Base-by-base conservation (phyloP, 2,329 filamentous ascomycete genomes). In the Diaporthe destruens region DNA sequence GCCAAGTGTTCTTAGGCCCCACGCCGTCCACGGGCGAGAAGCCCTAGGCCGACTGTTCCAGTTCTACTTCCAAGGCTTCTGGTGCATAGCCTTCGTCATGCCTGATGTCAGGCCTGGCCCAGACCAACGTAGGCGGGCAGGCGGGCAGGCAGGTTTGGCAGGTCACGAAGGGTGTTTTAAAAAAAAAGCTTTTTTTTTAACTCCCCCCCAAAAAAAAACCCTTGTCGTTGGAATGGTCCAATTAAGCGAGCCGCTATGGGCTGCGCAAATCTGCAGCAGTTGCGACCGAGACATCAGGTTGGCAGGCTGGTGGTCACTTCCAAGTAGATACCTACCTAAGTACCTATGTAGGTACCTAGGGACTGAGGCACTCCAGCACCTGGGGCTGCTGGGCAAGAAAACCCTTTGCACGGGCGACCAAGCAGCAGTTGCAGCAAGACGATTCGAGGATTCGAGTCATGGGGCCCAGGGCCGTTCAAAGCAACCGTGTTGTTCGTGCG, bases 401-500 rank as follows among this genome's bases (percentile, higher is more conserved):
- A 39, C 44, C 51, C 29, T 51, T 14, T 65, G 61, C 61, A 51
- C 61, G 61, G 29, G 23, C 54, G 47, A 49, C 39, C 36, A 56
- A n/a, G 51, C 23, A 23, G 18, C 12, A 39, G 23, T 56, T 29
- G 34, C 56, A 59, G 36, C 56, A 42, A 29, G 36, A n/a, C 44
- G 29, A 36, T 53, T 53, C 55, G 67, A 70, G 67, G 29, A 36
- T 53, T 53, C 55, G 67, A 70, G 67, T 70, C 67, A 70, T 61
- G 67, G 20, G 44, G 18, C 55, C 44, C 55, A 65, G 8, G 32
- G 61, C 44, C 44, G 12, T 61, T 57, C 53, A 54, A 54, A 61
- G 55, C 55, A 61, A 51, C 55, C 18, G 44, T 29, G 53, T 57
- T 56, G 23, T 25, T 34, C 23, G 47, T 49, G 54, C 55, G 25